Evolutionary conservation across 2,329 filamentous ascomycete genomes (phyloP).

Genomic region (Epichloe hybrida): DNA sequence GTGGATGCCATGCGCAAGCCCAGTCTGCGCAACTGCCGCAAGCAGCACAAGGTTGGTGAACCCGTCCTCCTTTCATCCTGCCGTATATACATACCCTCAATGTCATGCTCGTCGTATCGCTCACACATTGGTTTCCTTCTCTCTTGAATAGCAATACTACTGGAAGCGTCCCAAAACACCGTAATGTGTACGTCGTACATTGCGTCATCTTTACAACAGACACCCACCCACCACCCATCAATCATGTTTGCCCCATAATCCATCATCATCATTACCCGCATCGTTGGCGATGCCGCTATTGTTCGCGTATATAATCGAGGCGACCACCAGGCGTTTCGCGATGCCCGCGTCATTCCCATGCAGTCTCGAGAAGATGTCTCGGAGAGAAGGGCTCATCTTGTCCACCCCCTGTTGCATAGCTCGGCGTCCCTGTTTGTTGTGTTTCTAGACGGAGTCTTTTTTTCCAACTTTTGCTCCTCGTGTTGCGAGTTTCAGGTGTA

Average conservation of each 20-base stretch:
- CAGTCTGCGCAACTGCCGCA: slow-evolving; percentile 76
- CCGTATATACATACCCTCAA: too few species aligned
- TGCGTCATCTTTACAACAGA: too few species aligned
- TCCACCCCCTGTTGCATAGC: neutral
- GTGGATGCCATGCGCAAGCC: slow-evolving; percentile 80
- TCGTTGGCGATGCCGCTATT: neutral
- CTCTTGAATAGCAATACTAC: slow-evolving; percentile 50
- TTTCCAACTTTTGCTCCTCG: neutral
- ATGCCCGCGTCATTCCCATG: neutral
- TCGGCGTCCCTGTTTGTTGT: slow-evolving; percentile 1
- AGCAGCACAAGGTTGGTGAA: slow-evolving; percentile 80
- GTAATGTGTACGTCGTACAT: slow-evolving; percentile 16
- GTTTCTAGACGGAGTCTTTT: neutral
- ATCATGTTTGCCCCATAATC: neutral
- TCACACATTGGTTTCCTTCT: neutral
- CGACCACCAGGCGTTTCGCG: neutral
- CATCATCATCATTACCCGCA: neutral
- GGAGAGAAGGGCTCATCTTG: neutral
- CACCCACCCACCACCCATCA: neutral
- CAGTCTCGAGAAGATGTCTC: neutral
- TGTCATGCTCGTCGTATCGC: neutral
- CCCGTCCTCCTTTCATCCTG: neutral
- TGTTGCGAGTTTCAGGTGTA: neutral
- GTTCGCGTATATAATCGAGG: slow-evolving; percentile 1
- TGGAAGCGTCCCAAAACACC: slow-evolving; percentile 53